phyloP scores from a whole-genome alignment of 2,329 filamentous ascomycete species.

The Ophiostoma montium region DNA sequence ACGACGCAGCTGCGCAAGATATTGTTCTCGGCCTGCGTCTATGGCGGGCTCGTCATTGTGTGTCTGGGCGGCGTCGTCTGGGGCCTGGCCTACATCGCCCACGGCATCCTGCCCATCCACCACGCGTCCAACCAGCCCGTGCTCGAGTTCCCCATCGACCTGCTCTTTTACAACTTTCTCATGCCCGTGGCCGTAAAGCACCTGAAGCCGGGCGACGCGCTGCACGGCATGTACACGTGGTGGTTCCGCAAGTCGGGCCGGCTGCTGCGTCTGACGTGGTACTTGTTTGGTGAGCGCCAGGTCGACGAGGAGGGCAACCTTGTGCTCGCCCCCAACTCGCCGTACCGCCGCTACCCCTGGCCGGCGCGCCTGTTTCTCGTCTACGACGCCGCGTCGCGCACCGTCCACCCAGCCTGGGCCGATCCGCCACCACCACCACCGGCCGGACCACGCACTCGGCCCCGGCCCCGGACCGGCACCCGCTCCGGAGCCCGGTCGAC shows the following conservation, averaged over 20 bases:
- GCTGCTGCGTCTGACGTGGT: constrained; percentile 69
- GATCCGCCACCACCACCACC: constrained; percentile 12
- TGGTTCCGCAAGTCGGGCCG: constrained; percentile 87
- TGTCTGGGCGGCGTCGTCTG: constrained; percentile 94
- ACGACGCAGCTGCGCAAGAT: constrained; percentile 92
- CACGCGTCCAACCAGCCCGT: constrained; percentile 89
- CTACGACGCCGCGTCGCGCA: constrained; percentile 21
- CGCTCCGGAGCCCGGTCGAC: background rate
- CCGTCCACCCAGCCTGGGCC: constrained; percentile 21
- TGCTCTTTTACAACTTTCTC: constrained; percentile 93
- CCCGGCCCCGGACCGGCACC: too few relatives aligned
- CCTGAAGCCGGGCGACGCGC: constrained; percentile 69
- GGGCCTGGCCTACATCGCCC: constrained; percentile 52
- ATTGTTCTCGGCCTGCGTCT: constrained; percentile 87
- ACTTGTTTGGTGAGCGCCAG: constrained; percentile 75
- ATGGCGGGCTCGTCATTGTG: constrained; percentile 80
- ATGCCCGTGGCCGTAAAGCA: constrained; percentile 77
- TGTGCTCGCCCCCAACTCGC: constrained; percentile 27
- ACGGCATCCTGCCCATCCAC: constrained; percentile 72
- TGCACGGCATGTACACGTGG: constrained; percentile 84
- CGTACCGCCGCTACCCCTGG: constrained; percentile 20
- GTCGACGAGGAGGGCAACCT: constrained; percentile 69
- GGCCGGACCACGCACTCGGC: too few relatives aligned
- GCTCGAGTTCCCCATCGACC: constrained; percentile 83
- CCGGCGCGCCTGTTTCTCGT: constrained; percentile 34